Evolutionary conservation across 805 yeast genomes (phyloP), one percentile per base, ranked within the genome.

Genomic region (baker's yeast (Saccharomyces cerevisiae)): DNA sequence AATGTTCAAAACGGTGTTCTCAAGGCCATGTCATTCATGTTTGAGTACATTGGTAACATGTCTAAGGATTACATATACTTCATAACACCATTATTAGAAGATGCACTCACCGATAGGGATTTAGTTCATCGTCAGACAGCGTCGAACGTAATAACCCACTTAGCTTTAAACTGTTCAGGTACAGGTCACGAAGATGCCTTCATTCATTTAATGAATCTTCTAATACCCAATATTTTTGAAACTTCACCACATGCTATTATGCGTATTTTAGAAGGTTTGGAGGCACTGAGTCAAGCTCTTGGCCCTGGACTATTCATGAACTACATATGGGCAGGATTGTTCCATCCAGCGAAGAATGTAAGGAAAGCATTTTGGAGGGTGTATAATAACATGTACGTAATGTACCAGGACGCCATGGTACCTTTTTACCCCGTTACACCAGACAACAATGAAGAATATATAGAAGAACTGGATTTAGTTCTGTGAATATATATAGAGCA

Each of bases 91-190:
- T 70, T 94, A 36, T 59, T 94, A 8, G 94, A 89, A 65, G 96
- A 92, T 72, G 97, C 98, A 0, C 71, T 94, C 30, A 87, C 88
- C 0, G 96, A 91, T 66, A 77, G 96, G 54, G 97, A 90, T 67
- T 84, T 83, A 49, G 97, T 92, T 4, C 97, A 91, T 64, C 79
- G 99, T 49, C 99, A 94, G 69, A 92, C 97, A 0, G 97, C 97
- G 0, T 89, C 98, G 0, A 83, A 89, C 0, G 95, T 89, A 0
- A 82, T 89, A 1, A 82, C 81, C 65, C 95, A 89, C 61, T 75
- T 94, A 67, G 89, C 97, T 0, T 68, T 90, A 32, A 85, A 90
- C 17, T 83, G 92, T 64, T 72, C 78, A 27, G 97, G 97, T 0
- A 65, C 75, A 2, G 90, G 91, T 0, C 76, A 79, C 53, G 96